phyloP scores from a whole-genome alignment of 2,329 filamentous ascomycete genomes.

The Fusarium sp. region DNA sequence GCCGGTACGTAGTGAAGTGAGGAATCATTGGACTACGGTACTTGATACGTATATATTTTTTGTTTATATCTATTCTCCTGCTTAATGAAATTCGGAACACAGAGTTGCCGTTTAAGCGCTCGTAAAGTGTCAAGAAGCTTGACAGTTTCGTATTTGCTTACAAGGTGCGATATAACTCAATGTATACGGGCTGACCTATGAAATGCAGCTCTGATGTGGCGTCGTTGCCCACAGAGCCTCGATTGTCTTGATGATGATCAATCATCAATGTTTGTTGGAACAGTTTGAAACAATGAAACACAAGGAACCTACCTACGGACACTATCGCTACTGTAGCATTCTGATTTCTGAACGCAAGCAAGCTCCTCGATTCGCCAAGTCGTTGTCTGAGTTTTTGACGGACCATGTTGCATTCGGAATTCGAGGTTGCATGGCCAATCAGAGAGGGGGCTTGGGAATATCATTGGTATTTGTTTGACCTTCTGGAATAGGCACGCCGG shows the following conservation, averaged over 20 bases:
- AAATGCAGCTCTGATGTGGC: background rate
- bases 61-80: no score
- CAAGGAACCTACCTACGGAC: background rate
- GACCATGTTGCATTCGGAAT: background rate
- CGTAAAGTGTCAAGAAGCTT: background rate
- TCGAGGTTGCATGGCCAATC: background rate
- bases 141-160: conserved; percentile 9
- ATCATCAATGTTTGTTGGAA: background rate
- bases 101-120: conserved; percentile 13
- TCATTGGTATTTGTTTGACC: conserved; percentile 4
- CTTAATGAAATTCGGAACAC: background rate
- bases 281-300: conserved; percentile 2
- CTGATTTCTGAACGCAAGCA: background rate
- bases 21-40: no score
- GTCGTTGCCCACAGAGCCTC: background rate
- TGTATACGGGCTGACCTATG: conserved; percentile 27
- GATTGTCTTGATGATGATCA: background rate
- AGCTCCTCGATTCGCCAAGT: background rate
- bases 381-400: background rate
- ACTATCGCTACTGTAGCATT: background rate
- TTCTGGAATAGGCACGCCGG: conserved; percentile 32
- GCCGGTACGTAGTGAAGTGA: background rate
- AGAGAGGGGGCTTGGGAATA: background rate
- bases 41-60: background rate
- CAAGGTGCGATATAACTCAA: background rate